Base-by-base conservation (phyloP, 179 eudicot species). In the Carnegiea gigantea region DNA sequence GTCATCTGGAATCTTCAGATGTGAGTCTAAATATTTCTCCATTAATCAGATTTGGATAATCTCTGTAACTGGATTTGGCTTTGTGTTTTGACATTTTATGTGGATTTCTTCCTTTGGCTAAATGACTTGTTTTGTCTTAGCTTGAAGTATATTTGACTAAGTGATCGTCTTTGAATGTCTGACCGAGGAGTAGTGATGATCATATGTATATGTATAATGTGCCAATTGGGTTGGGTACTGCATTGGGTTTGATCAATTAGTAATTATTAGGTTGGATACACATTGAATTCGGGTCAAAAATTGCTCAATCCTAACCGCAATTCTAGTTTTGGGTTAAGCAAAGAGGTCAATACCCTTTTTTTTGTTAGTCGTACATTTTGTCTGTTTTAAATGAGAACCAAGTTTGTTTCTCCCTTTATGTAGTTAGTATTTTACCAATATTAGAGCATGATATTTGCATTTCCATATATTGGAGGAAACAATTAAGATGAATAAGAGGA, bases 1-100 rank as follows among this genome's bases (percentile, higher is more conserved):
- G 84, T 78, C 94, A 94, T 82, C 90, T 90, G 83, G 99, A 95
- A 88, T 89, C 94, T 75, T 85, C 91, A 80, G 80, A 89, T 86
- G 99, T 94, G 89, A 86, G 98, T 90, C 75, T 84, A 38, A 49
- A 70, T 26, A 78, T 80, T 80, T 71, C 30, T 79, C 24, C 60
- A 74, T 30, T 78, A 21, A 49, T 68, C 38, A 36, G 24, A 40
- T 77, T 36, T 82, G 81, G 78, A 46, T 78, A 14, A 21, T 82
- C 3, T 43, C 46, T 28, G 9, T 23, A 54, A 21, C 36, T 7
- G 6, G n/a, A 20, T 26, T 48, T 82, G 5, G 70, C 46, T 68
- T 1, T 28, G 60, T 40, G 30, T 70, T 9, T 40, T 17, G 24
- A 11, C 26, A 54, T 57, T 13, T 53, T 8, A 72, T 11, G 7